Percentiles rank a stretch among this genome's conserved stretches.
Conservation (phyloP, 2,329 filamentous ascomycete species). For the Septoria petroselini region DNA sequence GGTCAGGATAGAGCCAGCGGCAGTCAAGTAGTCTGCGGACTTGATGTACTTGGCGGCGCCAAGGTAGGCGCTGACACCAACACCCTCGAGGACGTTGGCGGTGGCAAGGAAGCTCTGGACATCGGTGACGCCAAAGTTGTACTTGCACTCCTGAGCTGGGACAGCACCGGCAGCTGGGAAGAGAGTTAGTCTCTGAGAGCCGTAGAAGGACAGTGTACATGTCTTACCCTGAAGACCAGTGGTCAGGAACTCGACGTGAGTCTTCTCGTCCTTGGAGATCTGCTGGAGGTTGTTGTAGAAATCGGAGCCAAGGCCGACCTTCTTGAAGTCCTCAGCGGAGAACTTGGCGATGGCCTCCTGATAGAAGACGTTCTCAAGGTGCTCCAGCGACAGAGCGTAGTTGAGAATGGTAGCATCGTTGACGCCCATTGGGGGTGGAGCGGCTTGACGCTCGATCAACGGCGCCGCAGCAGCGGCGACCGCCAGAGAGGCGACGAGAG, state of each 20-base stretch:
- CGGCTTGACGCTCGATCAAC: too few relatives aligned
- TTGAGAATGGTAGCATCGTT: constrained; percentile 37
- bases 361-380: constrained; percentile 62
- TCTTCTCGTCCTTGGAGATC: constrained; percentile 56
- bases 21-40: constrained; percentile 57
- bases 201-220: too few relatives aligned
- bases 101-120: constrained; percentile 51
- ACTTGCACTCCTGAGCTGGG: constrained; percentile 55
- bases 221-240: constrained; percentile 37
- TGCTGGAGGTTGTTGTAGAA: constrained; percentile 59
- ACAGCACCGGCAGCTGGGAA: constrained; percentile 44
- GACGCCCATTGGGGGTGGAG: too few relatives aligned
- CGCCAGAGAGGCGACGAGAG: too few relatives aligned
- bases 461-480: too few relatives aligned
- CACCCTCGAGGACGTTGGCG: constrained; percentile 54
- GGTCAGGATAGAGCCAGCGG: constrained; percentile 61
- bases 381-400: constrained; percentile 47
- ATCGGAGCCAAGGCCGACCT: constrained; percentile 48
- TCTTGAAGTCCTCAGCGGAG: constrained; percentile 51
- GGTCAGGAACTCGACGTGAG: constrained; percentile 57
- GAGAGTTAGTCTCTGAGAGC: too few relatives aligned
- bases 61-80: constrained; percentile 60
- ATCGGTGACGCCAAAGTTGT: constrained; percentile 47
- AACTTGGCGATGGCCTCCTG: constrained; percentile 57
- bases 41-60: constrained; percentile 59